Conservation (phyloP, 495 filamentous ascomycete species). For the Tuber microsphaerosporum region DNA sequence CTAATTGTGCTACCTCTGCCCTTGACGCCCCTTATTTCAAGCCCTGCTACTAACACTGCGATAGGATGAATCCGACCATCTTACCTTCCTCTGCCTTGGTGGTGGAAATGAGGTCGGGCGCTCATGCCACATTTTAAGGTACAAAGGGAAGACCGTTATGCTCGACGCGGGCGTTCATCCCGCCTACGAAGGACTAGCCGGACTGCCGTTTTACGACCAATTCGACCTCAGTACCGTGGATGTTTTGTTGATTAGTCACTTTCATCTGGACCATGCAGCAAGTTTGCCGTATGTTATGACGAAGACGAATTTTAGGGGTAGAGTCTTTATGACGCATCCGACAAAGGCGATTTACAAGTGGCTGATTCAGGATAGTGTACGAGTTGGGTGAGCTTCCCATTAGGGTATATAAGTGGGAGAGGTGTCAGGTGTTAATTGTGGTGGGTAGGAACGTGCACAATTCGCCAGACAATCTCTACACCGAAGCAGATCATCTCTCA, state of each 20-base stretch:
- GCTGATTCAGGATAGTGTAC: conserved; percentile 92
- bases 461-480: conserved; percentile 57
- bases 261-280: conserved; percentile 94
- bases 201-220: conserved; percentile 94
- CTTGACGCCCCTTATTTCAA: not conserved
- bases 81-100: conserved; percentile 86
- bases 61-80: conserved; percentile 59
- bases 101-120: conserved; percentile 95
- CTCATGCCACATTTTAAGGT: conserved; percentile 95
- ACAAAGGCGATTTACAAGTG: conserved; percentile 99
- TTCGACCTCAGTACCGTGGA: conserved; percentile 97
- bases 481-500: conserved; percentile 84
- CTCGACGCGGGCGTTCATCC: conserved; percentile 96
- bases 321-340: conserved; percentile 97
- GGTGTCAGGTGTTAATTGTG: not conserved
- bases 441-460: conserved; percentile 38
- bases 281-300: conserved; percentile 93
- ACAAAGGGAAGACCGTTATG: conserved; percentile 99
- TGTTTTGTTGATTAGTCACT: conserved; percentile 96
- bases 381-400: conserved; percentile 55
- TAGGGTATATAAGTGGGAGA: not conserved
- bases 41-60: conserved; percentile 9
- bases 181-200: conserved; percentile 89
- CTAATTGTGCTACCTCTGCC: conserved; percentile 24
- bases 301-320: conserved; percentile 93